Conservation (phyloP, 2,329 filamentous ascomycete species). For the Colletotrichum orbiculare region DNA sequence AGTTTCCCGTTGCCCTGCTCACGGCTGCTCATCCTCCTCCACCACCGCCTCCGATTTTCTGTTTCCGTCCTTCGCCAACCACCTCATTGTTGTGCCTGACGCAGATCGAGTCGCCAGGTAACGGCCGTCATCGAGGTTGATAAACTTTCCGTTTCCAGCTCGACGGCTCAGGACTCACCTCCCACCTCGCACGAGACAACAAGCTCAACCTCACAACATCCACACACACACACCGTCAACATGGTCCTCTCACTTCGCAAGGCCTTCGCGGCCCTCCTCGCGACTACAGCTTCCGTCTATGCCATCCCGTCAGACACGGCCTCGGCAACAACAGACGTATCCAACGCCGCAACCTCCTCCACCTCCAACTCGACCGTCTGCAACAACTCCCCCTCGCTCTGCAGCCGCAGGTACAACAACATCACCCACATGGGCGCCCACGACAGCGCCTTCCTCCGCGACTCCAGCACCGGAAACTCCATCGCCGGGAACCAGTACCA, state of each 20-base stretch:
- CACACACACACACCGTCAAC: slow-evolving; percentile 21
- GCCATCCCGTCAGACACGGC: slow-evolving; percentile 26
- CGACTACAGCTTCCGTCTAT: slow-evolving; percentile 37
- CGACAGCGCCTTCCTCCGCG: slow-evolving; percentile 77
- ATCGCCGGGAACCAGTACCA: slow-evolving; percentile 78
- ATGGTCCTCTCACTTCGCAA: slow-evolving; percentile 44
- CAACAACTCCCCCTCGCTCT: slow-evolving; percentile 84
- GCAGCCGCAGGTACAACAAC: slow-evolving; percentile 76
- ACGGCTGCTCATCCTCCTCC: slow-evolving; percentile 12
- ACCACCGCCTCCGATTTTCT: slow-evolving; percentile 20
- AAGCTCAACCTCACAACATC: neutral
- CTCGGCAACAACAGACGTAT: slow-evolving; percentile 36
- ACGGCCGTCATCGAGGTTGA: neutral
- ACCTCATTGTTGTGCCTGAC: slow-evolving; percentile 17
- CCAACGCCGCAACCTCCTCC: slow-evolving; percentile 34
- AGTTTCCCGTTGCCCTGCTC: slow-evolving; percentile 23
- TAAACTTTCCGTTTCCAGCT: neutral
- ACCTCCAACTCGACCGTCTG: slow-evolving; percentile 63
- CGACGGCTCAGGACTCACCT: neutral
- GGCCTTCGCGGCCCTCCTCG: slow-evolving; percentile 41
- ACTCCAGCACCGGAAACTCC: slow-evolving; percentile 69
- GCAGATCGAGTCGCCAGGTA: neutral
- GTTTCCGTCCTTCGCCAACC: slow-evolving; percentile 20
- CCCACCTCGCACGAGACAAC: no score
- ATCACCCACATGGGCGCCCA: slow-evolving; percentile 84